These are phyloP conservation scores for Fagopyrum homotropicum DNA, from an alignment of 148 eudicot species.

Conservation along the genomic window DNA sequence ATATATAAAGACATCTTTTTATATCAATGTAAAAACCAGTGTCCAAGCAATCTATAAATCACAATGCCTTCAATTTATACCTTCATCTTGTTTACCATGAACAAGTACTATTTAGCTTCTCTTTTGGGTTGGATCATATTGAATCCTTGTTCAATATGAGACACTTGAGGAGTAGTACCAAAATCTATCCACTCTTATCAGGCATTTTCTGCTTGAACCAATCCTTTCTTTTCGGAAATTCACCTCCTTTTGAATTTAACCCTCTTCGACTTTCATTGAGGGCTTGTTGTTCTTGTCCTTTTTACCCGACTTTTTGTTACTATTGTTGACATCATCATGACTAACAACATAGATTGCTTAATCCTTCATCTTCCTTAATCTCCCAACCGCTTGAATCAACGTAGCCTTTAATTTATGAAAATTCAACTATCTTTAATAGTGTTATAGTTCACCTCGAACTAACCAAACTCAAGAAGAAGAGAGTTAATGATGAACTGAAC, in stretches of 20 bases:
- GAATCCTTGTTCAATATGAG: slow-evolving; percentile 14
- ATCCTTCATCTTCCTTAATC: slow-evolving; percentile 13
- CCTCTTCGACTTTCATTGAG: neutral
- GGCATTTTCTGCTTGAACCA: too few species aligned
- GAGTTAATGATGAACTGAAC: too few species aligned
- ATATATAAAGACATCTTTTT: slow-evolving; percentile 2
- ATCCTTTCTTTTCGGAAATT: too few species aligned
- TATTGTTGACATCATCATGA: neutral
- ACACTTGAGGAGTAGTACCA: slow-evolving; percentile 4
- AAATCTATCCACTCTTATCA: neutral
- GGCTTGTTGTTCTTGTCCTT: neutral
- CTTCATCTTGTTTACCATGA: slow-evolving; percentile 22
- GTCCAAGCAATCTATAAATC: slow-evolving; percentile 18
- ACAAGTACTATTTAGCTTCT: slow-evolving; percentile 7
- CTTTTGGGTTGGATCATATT: slow-evolving; percentile 25
- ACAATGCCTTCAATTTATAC: slow-evolving; percentile 18
- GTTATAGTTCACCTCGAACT: slow-evolving; percentile 20
- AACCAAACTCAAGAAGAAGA: neutral
- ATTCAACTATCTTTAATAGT: slow-evolving; percentile 20
- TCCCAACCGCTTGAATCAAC: slow-evolving; percentile 18
- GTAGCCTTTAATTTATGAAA: slow-evolving; percentile 12
- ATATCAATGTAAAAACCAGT: slow-evolving; percentile 11
- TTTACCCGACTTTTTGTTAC: too few species aligned
- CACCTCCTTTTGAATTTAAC: too few species aligned
- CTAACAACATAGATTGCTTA: neutral